Evolutionary conservation across 2,329 filamentous ascomycete species (phyloP).

Genomic region (Diaporthe nobilis): DNA sequence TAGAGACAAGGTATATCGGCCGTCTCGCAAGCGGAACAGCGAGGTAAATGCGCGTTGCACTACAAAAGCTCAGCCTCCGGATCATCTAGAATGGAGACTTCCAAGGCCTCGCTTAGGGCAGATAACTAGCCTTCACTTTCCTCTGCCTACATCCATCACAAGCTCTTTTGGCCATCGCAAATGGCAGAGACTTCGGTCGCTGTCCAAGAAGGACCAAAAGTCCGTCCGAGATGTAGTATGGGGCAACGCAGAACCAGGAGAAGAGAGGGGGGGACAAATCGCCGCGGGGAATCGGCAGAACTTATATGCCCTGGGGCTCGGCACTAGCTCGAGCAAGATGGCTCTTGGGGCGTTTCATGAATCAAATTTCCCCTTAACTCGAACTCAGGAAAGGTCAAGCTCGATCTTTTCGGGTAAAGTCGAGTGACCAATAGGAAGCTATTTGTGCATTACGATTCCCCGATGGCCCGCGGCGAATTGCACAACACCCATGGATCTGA

Average conservation of each 20-base stretch:
- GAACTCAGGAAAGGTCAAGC: neutral
- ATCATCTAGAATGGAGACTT: neutral
- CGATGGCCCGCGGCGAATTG: constrained; percentile 1
- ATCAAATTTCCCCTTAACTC: neutral
- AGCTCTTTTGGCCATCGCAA: neutral
- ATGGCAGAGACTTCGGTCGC: neutral
- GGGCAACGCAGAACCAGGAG: too few relatives aligned
- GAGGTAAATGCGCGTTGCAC: constrained; percentile 4
- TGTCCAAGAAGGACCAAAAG: too few relatives aligned
- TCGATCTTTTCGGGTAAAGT: neutral
- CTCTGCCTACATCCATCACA: constrained; percentile 15
- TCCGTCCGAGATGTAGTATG: neutral
- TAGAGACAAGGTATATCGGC: constrained; percentile 8
- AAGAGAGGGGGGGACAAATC: neutral
- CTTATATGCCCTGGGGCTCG: neutral
- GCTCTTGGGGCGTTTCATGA: neutral
- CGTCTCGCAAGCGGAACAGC: constrained; percentile 16
- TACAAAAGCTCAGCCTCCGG: neutral
- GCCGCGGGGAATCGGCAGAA: constrained; percentile 23
- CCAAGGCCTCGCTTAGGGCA: neutral
- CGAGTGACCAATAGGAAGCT: neutral
- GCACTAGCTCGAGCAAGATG: neutral
- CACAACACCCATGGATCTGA: neutral
- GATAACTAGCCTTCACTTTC: constrained; percentile 10
- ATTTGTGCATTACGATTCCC: neutral